These are phyloP conservation scores for Aulographum hederae DNA, from an alignment of 2,329 filamentous ascomycete genomes.

Conservation along the genomic window DNA sequence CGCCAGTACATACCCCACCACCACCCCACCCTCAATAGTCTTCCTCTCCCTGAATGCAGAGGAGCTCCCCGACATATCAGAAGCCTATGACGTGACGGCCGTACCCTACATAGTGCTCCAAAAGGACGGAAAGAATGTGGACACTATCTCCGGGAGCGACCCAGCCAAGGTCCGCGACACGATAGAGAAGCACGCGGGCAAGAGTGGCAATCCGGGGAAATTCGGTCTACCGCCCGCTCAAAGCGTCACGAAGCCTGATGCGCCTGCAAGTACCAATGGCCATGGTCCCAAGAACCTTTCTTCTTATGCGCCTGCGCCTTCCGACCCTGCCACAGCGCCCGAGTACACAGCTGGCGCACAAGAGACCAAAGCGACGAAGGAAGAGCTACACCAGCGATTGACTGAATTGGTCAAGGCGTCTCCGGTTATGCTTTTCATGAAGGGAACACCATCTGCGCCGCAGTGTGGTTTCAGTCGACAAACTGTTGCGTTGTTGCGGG, in stretches of 20 bases:
- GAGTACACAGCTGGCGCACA: conserved; percentile 22
- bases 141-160: conserved; percentile 80
- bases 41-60: conserved; percentile 92
- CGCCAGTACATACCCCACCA: conserved; percentile 64
- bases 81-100: conserved; percentile 83
- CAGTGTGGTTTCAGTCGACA: conserved; percentile 90
- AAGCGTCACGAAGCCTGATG: conserved; percentile 24
- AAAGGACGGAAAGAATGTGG: conserved; percentile 55
- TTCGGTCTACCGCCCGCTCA: conserved; percentile 22
- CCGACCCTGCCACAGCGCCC: conserved; percentile 27
- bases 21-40: conserved; percentile 46
- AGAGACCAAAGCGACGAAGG: conserved; percentile 42
- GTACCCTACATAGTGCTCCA: conserved; percentile 84
- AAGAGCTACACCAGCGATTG: conserved; percentile 69
- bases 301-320: conserved; percentile 24
- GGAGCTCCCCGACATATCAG: conserved; percentile 78
- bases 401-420: conserved; percentile 81
- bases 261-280: conserved; percentile 16
- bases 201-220: conserved; percentile 16
- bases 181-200: conserved; percentile 63
- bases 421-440: conserved; percentile 98
- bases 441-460: conserved; percentile 73
- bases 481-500: conserved; percentile 68
- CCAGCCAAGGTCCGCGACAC: conserved; percentile 67
- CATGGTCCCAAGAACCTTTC: conserved; percentile 20